Evolutionary conservation across 768 basidiomycete species (phyloP).

Genomic region (Exidia glandulosa): DNA sequence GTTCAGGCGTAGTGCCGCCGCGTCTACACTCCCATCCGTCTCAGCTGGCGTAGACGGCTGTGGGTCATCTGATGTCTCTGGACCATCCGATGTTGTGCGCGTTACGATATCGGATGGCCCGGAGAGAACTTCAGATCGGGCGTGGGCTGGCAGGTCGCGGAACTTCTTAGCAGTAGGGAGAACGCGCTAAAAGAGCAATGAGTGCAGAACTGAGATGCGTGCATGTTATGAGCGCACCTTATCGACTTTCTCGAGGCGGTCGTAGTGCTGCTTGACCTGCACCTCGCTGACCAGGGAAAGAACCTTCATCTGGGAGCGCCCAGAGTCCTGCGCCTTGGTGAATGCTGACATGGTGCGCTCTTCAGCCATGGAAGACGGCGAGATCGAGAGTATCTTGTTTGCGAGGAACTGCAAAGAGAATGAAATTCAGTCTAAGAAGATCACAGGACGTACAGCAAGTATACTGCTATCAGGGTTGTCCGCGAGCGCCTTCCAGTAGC

Average conservation of each 20-base stretch:
- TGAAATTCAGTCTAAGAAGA: background rate
- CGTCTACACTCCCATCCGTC: background rate
- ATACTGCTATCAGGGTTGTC: background rate
- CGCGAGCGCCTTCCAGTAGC: background rate
- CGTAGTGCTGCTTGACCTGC: slow-evolving; percentile 4
- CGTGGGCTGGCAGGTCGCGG: background rate
- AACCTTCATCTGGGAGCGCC: slow-evolving; percentile 23
- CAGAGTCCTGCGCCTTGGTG: background rate
- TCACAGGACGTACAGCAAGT: background rate
- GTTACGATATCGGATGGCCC: background rate
- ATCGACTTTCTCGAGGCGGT: background rate
- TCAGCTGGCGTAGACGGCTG: no score
- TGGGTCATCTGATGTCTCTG: background rate
- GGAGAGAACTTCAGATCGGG: background rate
- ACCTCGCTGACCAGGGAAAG: slow-evolving; percentile 50
- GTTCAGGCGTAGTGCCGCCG: background rate
- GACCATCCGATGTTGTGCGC: background rate
- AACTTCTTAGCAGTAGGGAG: background rate
- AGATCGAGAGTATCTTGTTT: background rate
- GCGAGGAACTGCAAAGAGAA: background rate
- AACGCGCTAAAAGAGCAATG: background rate
- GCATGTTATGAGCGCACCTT: background rate
- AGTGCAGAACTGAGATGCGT: background rate
- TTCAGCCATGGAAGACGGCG: background rate
- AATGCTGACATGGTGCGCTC: background rate